These are phyloP conservation scores for Aspergillus candidus DNA, from an alignment of 2,329 filamentous ascomycete species.

Conservation along the genomic window DNA sequence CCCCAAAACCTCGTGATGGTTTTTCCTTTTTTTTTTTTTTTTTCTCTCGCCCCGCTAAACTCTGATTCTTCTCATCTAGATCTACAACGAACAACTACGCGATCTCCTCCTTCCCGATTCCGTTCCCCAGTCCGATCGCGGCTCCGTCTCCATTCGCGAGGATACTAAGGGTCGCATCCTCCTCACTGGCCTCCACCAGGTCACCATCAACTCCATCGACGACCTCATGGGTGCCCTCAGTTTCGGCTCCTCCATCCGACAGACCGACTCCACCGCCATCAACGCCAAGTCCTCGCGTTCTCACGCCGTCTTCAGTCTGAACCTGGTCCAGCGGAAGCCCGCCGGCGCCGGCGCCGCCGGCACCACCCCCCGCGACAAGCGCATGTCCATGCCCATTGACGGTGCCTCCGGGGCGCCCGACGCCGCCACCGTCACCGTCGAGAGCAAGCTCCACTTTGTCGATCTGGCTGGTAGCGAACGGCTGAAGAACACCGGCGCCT, in stretches of 20 bases:
- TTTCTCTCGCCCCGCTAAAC: neutral
- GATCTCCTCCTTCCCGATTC: slow-evolving; percentile 80
- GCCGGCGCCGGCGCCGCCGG: slow-evolving; percentile 19
- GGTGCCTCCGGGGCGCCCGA: slow-evolving; percentile 55
- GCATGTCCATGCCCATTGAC: slow-evolving; percentile 80
- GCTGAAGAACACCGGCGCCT: slow-evolving; percentile 92
- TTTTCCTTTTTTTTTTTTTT: too few species aligned
- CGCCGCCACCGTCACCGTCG: slow-evolving; percentile 67
- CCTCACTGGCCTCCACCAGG: slow-evolving; percentile 79
- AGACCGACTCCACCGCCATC: slow-evolving; percentile 94
- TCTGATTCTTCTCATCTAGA: slow-evolving; percentile 46
- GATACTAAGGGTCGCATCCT: slow-evolving; percentile 92
- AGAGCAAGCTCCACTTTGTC: slow-evolving; percentile 98
- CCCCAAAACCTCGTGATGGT: neutral
- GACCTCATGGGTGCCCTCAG: slow-evolving; percentile 84
- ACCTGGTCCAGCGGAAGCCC: slow-evolving; percentile 73
- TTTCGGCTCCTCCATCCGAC: slow-evolving; percentile 87
- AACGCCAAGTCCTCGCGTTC: slow-evolving; percentile 97
- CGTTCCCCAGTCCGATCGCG: slow-evolving; percentile 63
- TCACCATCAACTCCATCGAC: slow-evolving; percentile 84
- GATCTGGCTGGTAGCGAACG: slow-evolving; percentile 95
- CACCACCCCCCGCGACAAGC: slow-evolving; percentile 64
- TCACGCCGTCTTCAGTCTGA: slow-evolving; percentile 93
- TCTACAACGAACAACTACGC: slow-evolving; percentile 94
- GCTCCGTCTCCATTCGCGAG: slow-evolving; percentile 82